These are phyloP conservation scores for Claviceps lovelessii DNA, from an alignment of 2,329 filamentous ascomycete genomes.

Conservation along the genomic window DNA sequence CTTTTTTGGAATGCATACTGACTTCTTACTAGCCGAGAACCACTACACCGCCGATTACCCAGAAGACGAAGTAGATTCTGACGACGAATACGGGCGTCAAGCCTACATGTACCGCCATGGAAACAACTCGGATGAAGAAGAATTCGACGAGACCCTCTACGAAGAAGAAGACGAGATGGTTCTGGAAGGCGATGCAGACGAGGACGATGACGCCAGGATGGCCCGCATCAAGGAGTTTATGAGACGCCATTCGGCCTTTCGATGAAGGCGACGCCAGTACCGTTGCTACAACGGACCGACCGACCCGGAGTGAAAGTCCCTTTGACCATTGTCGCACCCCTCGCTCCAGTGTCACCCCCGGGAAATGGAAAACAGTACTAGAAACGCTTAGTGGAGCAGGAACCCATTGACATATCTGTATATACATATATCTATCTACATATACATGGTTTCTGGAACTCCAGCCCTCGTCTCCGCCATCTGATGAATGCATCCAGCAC, in stretches of 20 bases:
- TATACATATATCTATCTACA: too few relatives aligned
- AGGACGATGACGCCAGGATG: slow-evolving; percentile 22
- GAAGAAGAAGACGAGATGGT: slow-evolving; percentile 25
- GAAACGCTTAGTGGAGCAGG: too few relatives aligned
- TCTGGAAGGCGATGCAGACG: slow-evolving; percentile 23
- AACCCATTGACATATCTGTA: too few relatives aligned
- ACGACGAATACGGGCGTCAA: slow-evolving; percentile 38
- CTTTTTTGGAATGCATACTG: not conserved
- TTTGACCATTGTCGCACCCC: too few relatives aligned
- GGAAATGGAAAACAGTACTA: too few relatives aligned
- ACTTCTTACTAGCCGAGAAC: slow-evolving; percentile 45
- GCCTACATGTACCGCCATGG: slow-evolving; percentile 39
- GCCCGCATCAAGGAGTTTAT: slow-evolving; percentile 25
- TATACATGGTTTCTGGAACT: too few relatives aligned
- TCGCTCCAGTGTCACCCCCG: too few relatives aligned
- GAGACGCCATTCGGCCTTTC: slow-evolving; percentile 17
- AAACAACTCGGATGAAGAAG: slow-evolving; percentile 41
- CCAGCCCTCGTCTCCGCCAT: too few relatives aligned
- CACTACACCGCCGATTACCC: slow-evolving; percentile 70
- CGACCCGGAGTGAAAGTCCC: not conserved
- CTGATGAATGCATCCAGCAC: too few relatives aligned
- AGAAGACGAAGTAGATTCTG: slow-evolving; percentile 61
- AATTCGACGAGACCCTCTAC: slow-evolving; percentile 30
- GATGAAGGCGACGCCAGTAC: not conserved
- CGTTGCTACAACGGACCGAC: not conserved